These are phyloP conservation scores for Epichloe gansuensis DNA, from an alignment of 2,329 filamentous ascomycete species.

Conservation along the genomic window DNA sequence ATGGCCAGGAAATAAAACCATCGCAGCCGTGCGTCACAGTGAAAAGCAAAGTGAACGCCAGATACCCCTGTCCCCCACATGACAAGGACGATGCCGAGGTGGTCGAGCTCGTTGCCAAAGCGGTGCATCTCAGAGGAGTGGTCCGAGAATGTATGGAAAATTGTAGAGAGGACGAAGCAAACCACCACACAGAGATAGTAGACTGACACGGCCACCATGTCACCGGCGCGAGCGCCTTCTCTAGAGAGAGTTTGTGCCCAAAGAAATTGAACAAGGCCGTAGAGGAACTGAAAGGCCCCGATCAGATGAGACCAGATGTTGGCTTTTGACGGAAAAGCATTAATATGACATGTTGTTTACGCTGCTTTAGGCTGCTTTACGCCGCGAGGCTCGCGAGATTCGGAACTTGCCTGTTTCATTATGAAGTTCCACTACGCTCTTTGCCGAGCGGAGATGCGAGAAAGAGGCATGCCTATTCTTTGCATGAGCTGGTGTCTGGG, in stretches of 20 bases:
- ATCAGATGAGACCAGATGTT: slow-evolving; percentile 20
- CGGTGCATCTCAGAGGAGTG: slow-evolving; percentile 16
- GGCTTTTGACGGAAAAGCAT: slow-evolving; percentile 7
- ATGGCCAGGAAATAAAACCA: slow-evolving; percentile 10
- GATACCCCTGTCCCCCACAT: slow-evolving; percentile 11
- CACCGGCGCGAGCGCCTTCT: slow-evolving; percentile 3
- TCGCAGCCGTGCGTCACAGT: slow-evolving; percentile 9
- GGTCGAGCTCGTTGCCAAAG: slow-evolving; percentile 17
- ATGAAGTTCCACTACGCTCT: slow-evolving; percentile 10
- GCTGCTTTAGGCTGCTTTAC: too few species aligned
- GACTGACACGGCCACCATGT: slow-evolving; percentile 8
- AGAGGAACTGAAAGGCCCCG: slow-evolving; percentile 12
- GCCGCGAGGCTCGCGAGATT: too few species aligned
- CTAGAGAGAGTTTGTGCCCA: slow-evolving; percentile 1
- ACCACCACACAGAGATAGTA: slow-evolving; percentile 14
- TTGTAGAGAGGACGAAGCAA: slow-evolving; percentile 14
- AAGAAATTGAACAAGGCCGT: slow-evolving; percentile 8
- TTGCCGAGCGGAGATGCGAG: slow-evolving; percentile 7
- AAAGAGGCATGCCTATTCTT: slow-evolving; percentile 8
- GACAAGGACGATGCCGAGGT: slow-evolving; percentile 16
- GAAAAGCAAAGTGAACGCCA: slow-evolving; percentile 15
- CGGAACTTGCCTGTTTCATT: slow-evolving; percentile 10
- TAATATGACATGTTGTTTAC: too few species aligned
- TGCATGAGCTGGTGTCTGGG: not conserved
- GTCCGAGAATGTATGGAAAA: slow-evolving; percentile 14